Percentiles rank a stretch among this genome's conserved stretches.
These are phyloP conservation scores for Podaxis sp. DNA, from an alignment of 768 basidiomycete genomes.

Conservation along the genomic window DNA sequence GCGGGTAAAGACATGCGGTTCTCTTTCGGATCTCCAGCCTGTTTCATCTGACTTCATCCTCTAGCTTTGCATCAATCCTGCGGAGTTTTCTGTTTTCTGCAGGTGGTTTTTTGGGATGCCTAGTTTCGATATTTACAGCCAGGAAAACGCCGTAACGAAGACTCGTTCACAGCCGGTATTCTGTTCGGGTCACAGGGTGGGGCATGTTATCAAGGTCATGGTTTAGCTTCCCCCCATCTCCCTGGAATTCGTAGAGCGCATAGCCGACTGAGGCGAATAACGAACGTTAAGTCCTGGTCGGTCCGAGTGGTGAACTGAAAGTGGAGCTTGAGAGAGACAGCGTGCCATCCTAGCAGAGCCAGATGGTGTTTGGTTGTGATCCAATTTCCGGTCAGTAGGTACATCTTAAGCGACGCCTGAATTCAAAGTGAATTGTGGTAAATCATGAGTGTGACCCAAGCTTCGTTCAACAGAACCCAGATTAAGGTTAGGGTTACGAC, in stretches of 20 bases:
- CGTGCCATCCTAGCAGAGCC: neutral
- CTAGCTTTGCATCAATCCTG: neutral
- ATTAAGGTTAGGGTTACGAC: conserved; percentile 13
- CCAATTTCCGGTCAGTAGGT: neutral
- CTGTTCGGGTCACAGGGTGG: conserved; percentile 7
- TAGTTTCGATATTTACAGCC: neutral
- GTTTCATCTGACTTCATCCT: conserved; percentile 8
- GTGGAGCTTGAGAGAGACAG: neutral
- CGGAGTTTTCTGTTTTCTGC: conserved; percentile 4
- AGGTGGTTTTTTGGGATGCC: conserved; percentile 10
- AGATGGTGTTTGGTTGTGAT: neutral
- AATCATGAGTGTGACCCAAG: neutral
- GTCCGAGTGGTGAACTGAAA: neutral
- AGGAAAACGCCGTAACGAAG: neutral
- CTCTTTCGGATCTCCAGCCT: conserved; percentile 1
- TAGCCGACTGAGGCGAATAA: conserved; percentile 21
- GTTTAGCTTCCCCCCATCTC: conserved; percentile 11
- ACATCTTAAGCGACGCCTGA: neutral
- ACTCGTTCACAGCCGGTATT: neutral
- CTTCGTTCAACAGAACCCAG: neutral
- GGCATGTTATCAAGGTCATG: conserved; percentile 7
- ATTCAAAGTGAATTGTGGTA: neutral
- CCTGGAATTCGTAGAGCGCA: conserved; percentile 1
- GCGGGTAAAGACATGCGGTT: conserved; percentile 15
- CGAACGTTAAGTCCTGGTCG: conserved; percentile 9